Evolutionary conservation across 768 basidiomycete species (phyloP), one percentile per base, ranked within the genome.

Genomic region (Polyporus arcularius): DNA sequence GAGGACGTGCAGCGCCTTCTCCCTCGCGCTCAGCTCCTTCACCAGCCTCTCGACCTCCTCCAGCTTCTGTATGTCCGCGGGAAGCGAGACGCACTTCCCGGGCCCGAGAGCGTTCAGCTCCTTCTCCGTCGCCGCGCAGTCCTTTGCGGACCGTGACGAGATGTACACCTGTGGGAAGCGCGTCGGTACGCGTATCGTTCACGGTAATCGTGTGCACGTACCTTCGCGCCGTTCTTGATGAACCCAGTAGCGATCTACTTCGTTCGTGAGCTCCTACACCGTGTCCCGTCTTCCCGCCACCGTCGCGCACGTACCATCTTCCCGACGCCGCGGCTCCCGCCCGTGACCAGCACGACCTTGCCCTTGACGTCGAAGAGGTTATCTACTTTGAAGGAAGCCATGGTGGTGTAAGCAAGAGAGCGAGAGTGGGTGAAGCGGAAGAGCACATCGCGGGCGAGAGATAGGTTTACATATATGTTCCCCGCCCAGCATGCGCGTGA

Each of bases 281-380:
- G 35, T 21, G 14, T 12, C 5, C 31, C 15, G 21, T 16, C 54
- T 11, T 30, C 9, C 49, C 28, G 18, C 38, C 54, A 11, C 45
- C 42, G 26, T 2, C 11, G 48, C 15, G 35, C 15, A 71, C 76
- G 62, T 52, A 81, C 84, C 84, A 85, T 85, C 74, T 85, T 87
- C 4, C 88, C 86, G 32, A 88, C 80, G 5, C 87, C 87, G 58
- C 84, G 75, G 31, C 82, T 85, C 11, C 87, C 88, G 7, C 88
- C 88, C 4, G 86, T 88, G 41, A 87, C 78, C 26, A 89, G 75
- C 4, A 86, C 85, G 15, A 82, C 76, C 60, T 81, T 84, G 28
- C 74, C 81, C 38, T 78, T 70, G 58, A 87, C 84, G 61, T 75
- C 66, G 68, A 87, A 87, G 16, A 84, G 68, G 39, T 73, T 74